Evolutionary conservation across 202 grass and related monocot species (phyloP).

Genomic region (Bolboschoenoplectus hybrid): DNA sequence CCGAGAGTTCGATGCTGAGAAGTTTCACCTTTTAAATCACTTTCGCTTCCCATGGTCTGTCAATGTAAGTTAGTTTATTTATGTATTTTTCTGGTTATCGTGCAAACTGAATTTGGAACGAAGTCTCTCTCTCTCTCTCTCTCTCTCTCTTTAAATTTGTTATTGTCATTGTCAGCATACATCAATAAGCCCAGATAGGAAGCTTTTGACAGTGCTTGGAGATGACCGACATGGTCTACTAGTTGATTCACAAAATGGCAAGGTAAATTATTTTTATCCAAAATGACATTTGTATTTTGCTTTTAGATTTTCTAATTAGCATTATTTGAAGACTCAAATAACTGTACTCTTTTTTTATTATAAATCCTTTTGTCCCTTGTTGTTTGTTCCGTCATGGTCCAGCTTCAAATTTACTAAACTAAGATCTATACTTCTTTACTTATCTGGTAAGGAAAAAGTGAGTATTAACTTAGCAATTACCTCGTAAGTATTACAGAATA

Average conservation of each 20-base stretch:
- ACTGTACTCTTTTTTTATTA: not conserved
- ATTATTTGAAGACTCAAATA: not conserved
- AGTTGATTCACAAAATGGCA: constrained; percentile 80
- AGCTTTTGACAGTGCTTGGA: constrained; percentile 80
- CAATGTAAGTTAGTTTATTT: constrained; percentile 63
- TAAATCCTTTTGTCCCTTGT: not conserved
- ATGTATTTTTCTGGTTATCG: constrained; percentile 30
- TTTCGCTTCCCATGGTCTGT: constrained; percentile 78
- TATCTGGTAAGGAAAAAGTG: not conserved
- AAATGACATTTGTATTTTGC: not conserved
- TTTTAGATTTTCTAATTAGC: not conserved
- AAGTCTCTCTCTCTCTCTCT: not conserved
- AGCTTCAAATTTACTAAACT: not conserved
- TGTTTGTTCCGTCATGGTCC: not conserved
- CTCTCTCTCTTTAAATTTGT: constrained; percentile 15
- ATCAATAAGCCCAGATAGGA: constrained; percentile 78
- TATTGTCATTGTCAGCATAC: constrained; percentile 65
- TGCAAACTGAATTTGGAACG: not conserved
- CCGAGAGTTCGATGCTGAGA: constrained; percentile 85
- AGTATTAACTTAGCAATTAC: not conserved
- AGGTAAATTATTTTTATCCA: constrained; percentile 54
- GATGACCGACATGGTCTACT: constrained; percentile 75
- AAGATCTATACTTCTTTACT: not conserved
- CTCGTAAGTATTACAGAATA: not conserved
- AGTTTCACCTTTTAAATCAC: constrained; percentile 72